These are phyloP conservation scores for Apiosordaria backusii DNA, from an alignment of 495 filamentous ascomycete genomes.

Conservation along the genomic window DNA sequence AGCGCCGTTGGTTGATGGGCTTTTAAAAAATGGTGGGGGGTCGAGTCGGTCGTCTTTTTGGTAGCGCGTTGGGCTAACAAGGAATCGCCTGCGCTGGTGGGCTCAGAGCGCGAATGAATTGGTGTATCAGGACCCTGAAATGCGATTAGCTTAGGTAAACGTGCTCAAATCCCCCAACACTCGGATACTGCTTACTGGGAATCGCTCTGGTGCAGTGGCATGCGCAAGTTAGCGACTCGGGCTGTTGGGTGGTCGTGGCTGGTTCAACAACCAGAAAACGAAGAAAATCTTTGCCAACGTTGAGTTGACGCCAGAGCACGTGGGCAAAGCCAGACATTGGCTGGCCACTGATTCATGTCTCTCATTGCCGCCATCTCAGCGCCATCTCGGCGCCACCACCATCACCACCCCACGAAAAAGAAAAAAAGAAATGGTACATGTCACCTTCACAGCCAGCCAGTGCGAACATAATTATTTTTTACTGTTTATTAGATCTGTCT, in stretches of 20 bases:
- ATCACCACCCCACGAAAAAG: neutral
- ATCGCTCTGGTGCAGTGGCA: neutral
- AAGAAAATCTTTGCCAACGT: neutral
- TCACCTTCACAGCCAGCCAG: neutral
- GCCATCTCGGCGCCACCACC: neutral
- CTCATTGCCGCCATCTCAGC: too few species aligned
- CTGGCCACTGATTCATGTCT: neutral
- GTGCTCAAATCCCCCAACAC: too few species aligned
- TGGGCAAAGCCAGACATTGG: neutral
- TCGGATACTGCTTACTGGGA: neutral
- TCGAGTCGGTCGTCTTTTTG: neutral
- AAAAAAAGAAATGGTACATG: neutral
- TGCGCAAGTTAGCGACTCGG: neutral
- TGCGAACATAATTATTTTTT: conserved; percentile 21
- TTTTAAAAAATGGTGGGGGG: neutral
- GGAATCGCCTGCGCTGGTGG: neutral
- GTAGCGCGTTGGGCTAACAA: neutral
- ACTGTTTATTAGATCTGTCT: conserved; percentile 42
- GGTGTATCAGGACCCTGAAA: neutral
- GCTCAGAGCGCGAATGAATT: neutral
- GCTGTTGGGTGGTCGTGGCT: neutral
- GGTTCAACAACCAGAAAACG: neutral
- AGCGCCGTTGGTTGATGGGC: neutral
- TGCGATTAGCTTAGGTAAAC: too few species aligned
- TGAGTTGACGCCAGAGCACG: neutral